Evolutionary conservation across 129 eudicot genomes (phyloP).

Genomic region (Scalesia atractyloides): DNA sequence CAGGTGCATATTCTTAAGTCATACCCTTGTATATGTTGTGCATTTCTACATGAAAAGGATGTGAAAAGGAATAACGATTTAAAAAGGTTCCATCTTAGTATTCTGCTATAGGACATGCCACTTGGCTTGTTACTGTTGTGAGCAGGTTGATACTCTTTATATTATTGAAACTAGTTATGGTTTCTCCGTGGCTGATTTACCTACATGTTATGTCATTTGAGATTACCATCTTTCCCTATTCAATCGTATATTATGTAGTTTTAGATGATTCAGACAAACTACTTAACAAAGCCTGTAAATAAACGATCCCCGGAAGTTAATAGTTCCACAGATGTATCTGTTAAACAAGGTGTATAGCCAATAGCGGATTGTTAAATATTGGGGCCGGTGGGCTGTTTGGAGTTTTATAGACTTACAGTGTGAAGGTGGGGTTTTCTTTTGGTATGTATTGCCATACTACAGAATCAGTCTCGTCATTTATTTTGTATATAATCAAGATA

Average conservation of each 20-base stretch:
- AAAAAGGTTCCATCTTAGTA: conserved; percentile 15
- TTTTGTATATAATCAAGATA: neutral
- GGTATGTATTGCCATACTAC: conserved; percentile 1
- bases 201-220: conserved; percentile 19
- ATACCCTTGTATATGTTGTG: neutral
- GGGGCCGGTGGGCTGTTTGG: conserved; percentile 8
- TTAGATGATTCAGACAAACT: conserved; percentile 8
- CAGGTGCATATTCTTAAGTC: conserved; percentile 56
- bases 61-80: conserved; percentile 12
- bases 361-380: neutral
- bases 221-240: conserved; percentile 1
- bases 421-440: neutral
- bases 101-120: conserved; percentile 25
- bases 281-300: conserved; percentile 6
- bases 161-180: conserved; percentile 2
- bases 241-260: conserved; percentile 9
- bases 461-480: conserved; percentile 1
- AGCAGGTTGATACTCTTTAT: conserved; percentile 7
- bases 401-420: conserved; percentile 1
- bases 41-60: neutral
- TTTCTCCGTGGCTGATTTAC: conserved; percentile 11
- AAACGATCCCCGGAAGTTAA: conserved; percentile 1
- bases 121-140: conserved; percentile 14
- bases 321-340: conserved; percentile 2
- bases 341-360: neutral